These are phyloP conservation scores for Phytophthora macrochlamydospora DNA, from an alignment of 352 stramenopile species.

Conservation along the genomic window DNA sequence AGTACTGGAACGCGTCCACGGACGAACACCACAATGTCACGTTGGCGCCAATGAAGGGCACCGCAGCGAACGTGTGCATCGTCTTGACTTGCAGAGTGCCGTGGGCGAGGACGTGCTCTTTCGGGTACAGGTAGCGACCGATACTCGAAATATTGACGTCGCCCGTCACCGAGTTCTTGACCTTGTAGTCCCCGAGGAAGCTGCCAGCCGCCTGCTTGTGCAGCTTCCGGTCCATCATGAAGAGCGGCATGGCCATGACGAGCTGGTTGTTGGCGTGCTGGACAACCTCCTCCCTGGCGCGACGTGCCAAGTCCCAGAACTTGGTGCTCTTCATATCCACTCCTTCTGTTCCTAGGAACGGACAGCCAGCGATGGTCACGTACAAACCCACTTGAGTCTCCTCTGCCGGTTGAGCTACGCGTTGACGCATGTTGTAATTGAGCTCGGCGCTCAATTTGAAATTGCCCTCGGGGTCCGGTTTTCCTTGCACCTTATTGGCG, in stretches of 20 bases:
- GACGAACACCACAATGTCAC: slow-evolving; percentile 38
- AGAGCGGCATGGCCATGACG: slow-evolving; percentile 31
- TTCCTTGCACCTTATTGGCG: slow-evolving; percentile 2
- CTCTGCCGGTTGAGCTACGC: background rate
- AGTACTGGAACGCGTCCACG: slow-evolving; percentile 43
- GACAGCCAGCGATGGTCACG: slow-evolving; percentile 27
- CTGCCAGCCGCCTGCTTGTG: background rate
- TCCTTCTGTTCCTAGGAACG: slow-evolving; percentile 35
- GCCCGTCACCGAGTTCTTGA: slow-evolving; percentile 24
- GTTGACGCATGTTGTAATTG: slow-evolving; percentile 33
- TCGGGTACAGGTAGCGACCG: slow-evolving; percentile 20
- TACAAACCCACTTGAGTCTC: slow-evolving; percentile 40
- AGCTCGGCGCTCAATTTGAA: slow-evolving; percentile 38
- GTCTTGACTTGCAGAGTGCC: slow-evolving; percentile 23
- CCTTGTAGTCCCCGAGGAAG: background rate
- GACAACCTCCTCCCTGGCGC: slow-evolving; percentile 16
- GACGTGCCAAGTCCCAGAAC: slow-evolving; percentile 45
- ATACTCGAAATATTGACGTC: slow-evolving; percentile 34
- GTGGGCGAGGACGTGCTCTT: slow-evolving; percentile 3
- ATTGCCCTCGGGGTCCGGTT: slow-evolving; percentile 1
- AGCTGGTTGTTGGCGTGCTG: slow-evolving; percentile 18
- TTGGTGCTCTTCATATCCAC: slow-evolving; percentile 15
- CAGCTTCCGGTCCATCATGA: slow-evolving; percentile 11
- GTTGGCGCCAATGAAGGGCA: slow-evolving; percentile 38
- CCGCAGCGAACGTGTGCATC: slow-evolving; percentile 40